Evolutionary conservation across 495 filamentous ascomycete genomes (phyloP).

Genomic region (Tirmania nivea): DNA sequence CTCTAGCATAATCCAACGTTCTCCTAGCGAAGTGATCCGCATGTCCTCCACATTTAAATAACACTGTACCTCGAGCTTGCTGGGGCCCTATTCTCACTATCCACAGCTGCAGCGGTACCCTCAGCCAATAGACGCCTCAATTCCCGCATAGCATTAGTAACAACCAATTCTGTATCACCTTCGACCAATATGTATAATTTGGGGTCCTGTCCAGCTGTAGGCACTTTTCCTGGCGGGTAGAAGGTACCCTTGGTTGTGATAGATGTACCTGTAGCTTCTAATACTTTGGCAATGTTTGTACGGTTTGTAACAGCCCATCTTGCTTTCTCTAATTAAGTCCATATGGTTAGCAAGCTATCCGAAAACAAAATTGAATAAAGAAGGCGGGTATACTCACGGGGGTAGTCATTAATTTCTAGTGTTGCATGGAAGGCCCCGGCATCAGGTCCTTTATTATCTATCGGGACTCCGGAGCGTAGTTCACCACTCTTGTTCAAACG

Average conservation of each 20-base stretch:
- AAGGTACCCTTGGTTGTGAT: constrained; percentile 95
- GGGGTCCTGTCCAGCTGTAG: constrained; percentile 46
- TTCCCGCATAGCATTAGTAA: constrained; percentile 79
- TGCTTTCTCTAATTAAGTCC: constrained; percentile 49
- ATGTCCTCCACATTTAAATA: constrained; percentile 30
- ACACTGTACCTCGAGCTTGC: constrained; percentile 78
- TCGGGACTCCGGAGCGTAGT: constrained; percentile 75
- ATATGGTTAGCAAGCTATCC: constrained; percentile 11
- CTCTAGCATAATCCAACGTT: no score
- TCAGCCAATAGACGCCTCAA: constrained; percentile 72
- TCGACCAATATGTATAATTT: constrained; percentile 96
- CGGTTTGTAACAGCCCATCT: constrained; percentile 97
- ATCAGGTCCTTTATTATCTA: constrained; percentile 96
- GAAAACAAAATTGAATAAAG: background rate
- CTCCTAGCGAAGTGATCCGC: no score
- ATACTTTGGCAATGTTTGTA: constrained; percentile 95
- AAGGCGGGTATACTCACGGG: constrained; percentile 34
- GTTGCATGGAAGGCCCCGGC: constrained; percentile 94
- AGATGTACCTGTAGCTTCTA: constrained; percentile 81
- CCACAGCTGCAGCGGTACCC: constrained; percentile 75
- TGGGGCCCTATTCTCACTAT: constrained; percentile 59
- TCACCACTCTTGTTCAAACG: constrained; percentile 70
- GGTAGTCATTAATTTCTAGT: constrained; percentile 97
- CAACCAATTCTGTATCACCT: constrained; percentile 83
- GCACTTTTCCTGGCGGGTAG: constrained; percentile 63